phyloP scores from a whole-genome alignment of 1,284 basidiomycete genomes.

The Ceratobasidium sp. region DNA sequence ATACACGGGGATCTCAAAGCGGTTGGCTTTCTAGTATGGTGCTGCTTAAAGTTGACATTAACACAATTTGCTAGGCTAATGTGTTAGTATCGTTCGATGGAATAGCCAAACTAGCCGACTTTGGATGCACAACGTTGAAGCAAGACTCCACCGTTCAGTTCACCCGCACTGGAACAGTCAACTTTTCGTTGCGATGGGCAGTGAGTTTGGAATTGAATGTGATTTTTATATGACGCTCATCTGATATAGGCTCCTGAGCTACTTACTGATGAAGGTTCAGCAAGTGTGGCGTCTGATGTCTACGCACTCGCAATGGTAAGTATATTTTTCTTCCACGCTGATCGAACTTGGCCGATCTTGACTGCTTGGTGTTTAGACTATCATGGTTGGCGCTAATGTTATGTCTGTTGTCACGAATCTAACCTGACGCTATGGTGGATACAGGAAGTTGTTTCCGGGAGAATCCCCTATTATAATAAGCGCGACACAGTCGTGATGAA shows the following conservation, averaged over 20 bases:
- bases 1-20: slow-evolving; percentile 3
- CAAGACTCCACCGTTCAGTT: not conserved
- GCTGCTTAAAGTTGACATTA: not conserved
- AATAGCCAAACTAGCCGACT: not conserved
- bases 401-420: not conserved
- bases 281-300: not conserved
- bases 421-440: not conserved
- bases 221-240: too few relatives aligned
- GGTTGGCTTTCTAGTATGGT: not conserved
- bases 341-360: too few relatives aligned
- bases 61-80: not conserved
- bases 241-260: not conserved
- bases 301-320: slow-evolving; percentile 10
- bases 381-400: not conserved
- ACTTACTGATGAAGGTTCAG: not conserved
- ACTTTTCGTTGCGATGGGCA: not conserved
- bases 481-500: not conserved
- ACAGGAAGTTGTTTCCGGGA: not conserved
- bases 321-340: too few relatives aligned
- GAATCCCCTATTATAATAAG: not conserved
- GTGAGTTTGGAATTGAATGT: too few relatives aligned
- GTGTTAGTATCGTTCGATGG: not conserved
- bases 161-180: not conserved
- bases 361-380: not conserved
- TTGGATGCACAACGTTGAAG: not conserved